These are phyloP conservation scores for Hypomontagnella submonticulosa DNA, from an alignment of 495 filamentous ascomycete genomes.

Conservation along the genomic window DNA sequence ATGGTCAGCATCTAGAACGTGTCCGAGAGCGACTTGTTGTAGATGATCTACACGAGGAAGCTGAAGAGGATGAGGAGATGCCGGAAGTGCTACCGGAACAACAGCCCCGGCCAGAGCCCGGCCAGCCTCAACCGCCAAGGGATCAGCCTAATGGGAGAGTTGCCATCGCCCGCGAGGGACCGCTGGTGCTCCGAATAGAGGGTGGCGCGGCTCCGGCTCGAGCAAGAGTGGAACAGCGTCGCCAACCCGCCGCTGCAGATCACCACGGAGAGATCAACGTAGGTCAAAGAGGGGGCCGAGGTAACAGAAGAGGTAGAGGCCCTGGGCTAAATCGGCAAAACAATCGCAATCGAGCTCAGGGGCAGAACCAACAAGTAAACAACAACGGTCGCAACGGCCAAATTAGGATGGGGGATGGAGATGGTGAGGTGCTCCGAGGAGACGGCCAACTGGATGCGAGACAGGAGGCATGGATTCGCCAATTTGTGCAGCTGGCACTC, in stretches of 20 bases:
- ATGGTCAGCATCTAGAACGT: constrained; percentile 38
- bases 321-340: constrained; percentile 38
- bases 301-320: constrained; percentile 42
- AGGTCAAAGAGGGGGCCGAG: constrained; percentile 32
- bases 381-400: constrained; percentile 41
- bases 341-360: constrained; percentile 44
- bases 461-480: constrained; percentile 62
- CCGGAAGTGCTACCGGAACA: constrained; percentile 22
- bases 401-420: constrained; percentile 27
- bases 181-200: constrained; percentile 64
- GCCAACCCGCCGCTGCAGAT: constrained; percentile 39
- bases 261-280: constrained; percentile 28
- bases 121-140: constrained; percentile 41
- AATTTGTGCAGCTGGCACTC: constrained; percentile 64
- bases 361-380: constrained; percentile 33
- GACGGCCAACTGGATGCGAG: constrained; percentile 42
- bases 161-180: constrained; percentile 62
- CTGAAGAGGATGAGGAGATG: constrained; percentile 31
- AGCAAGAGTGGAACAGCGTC: constrained; percentile 40
- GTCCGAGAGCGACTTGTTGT: constrained; percentile 27
- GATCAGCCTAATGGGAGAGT: constrained; percentile 44
- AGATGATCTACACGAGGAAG: constrained; percentile 28
- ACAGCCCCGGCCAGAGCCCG: constrained; percentile 33
- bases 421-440: constrained; percentile 34
- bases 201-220: constrained; percentile 35